Evolutionary conservation across 176 grass and related monocot genomes (phyloP), one percentile per base, ranked within the genome.

Genomic region (Echinochloa phyllopogon): DNA sequence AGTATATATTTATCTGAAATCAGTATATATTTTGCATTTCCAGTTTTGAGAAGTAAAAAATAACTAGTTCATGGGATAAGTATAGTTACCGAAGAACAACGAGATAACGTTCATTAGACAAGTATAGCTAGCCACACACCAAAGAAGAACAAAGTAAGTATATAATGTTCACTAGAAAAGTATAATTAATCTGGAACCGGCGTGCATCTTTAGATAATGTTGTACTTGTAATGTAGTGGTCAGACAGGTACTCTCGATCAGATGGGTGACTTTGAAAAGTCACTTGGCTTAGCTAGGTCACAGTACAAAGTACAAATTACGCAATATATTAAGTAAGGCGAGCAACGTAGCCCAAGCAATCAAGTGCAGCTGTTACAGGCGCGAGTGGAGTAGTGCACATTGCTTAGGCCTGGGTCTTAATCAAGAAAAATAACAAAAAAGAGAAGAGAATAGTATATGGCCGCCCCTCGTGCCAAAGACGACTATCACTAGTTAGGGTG

Each of bases 401-500:
- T 64, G 67, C 76, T 33, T 53, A 33, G 33, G 67, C 76, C 33
- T 53, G n/a, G 33, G 76, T 62, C 67, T 73, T 86, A 64, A 20
- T 33, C 62, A 80, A 53, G 66, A 57, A 50, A 79, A 27, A 41
- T 71, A 40, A 71, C 11, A 27, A 75, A 6, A 62, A 49, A 23
- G 24, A 36, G 0, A 25, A 10, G 17, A 39, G 24, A 18, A 33
- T 72, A 47, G 67, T 29, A 15, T 48, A 72, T 16, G 15, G 7
- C 14, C 1, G 8, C 10, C 25, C 76, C 64, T 60, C 75, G 52
- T 71, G 53, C 65, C 65, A 49, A 61, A 27, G 83, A 70, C 33
- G 18, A 21, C 43, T 37, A 48, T 6, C 37, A 27, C 53, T 20
- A 6, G 53, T 61, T 33, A 25, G 10, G 41, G 4, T 24, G 23